Evolutionary conservation across 371 early-diverging fungal species (phyloP), one percentile per base, ranked within the genome.

Genomic region (Circinella minor): DNA sequence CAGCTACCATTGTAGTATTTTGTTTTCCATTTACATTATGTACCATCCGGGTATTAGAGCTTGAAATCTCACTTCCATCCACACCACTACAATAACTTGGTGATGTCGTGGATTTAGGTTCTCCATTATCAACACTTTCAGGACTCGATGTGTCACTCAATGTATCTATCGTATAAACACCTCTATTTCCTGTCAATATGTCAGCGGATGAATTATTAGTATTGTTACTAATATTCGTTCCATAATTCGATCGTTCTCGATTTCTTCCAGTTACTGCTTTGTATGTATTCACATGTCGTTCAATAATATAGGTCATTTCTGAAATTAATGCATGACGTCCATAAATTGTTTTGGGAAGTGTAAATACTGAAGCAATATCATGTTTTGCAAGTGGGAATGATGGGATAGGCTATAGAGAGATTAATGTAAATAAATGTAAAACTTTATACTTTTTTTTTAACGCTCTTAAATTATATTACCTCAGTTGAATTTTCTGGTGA

Each of bases 361-460:
- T 80, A 14, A 83, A 83, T 5, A 83, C 75, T 11, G 81, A 80
- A 4, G 81, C 83, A 60, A 83, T 77, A 63, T 83, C 83, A 59
- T 67, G 72, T 57, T 81, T 74, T 9, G 78, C 83, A 36, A 81
- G 70, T 48, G 78, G 76, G 55, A 83, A 83, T 13, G 74, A 54
- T 34, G 71, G 69, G 3, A 83, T 77, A 4, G 39, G 4, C 61
- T 8, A 14, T 4, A 8, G 51, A 17, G 4, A 51, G 51, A 8
- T 18, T 51, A 15, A 54, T 8, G 2, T 54, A 15, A 9, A 43
- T 43, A 43, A 43, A 43, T 51, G 51, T 51, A 27, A 9, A 39
- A 6, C 39, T 39, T 39, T 39, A 9, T 39, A 6, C 49, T 14
- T n/a, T 55, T 34, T 36, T 55, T 11, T 15, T 49, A 49, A 49